Conservation (phyloP, 441 rosid genomes). For the Populus hybrid region DNA sequence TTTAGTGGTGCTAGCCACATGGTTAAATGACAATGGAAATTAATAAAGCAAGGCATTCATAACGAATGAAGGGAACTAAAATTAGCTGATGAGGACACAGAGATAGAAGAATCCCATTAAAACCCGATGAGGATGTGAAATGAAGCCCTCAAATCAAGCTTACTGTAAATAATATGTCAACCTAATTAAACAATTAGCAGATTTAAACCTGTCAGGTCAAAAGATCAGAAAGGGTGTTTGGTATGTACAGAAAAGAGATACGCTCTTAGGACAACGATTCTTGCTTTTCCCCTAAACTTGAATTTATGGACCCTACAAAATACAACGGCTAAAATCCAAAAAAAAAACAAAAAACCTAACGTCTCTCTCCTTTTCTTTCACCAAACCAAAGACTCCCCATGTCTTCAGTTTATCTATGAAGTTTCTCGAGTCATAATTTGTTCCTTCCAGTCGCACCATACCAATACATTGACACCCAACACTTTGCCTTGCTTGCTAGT, state of each 20-base stretch:
- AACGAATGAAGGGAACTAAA: not conserved
- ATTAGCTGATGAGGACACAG: too few relatives aligned
- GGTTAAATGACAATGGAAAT: not conserved
- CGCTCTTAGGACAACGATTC: conserved; percentile 11
- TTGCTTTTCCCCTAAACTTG: not conserved
- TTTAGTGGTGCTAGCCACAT: not conserved
- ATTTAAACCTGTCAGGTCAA: not conserved
- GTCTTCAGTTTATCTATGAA: not conserved
- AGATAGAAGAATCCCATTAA: too few relatives aligned
- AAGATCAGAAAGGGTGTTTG: not conserved
- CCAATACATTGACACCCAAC: not conserved
- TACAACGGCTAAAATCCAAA: conserved; percentile 9
- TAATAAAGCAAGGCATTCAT: not conserved
- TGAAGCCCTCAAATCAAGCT: not conserved
- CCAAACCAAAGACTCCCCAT: not conserved
- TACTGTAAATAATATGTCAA: not conserved
- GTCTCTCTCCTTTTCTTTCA: conserved; percentile 7
- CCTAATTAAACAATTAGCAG: not conserved
- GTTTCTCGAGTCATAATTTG: not conserved
- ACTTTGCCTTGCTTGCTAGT: not conserved
- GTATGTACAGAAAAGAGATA: not conserved
- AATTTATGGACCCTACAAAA: not conserved
- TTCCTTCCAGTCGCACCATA: not conserved
- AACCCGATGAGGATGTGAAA: not conserved
- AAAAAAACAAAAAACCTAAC: not conserved